Evolutionary conservation across 352 stramenopile genomes (phyloP).

Genomic region (Phytopythium kandeliae): DNA sequence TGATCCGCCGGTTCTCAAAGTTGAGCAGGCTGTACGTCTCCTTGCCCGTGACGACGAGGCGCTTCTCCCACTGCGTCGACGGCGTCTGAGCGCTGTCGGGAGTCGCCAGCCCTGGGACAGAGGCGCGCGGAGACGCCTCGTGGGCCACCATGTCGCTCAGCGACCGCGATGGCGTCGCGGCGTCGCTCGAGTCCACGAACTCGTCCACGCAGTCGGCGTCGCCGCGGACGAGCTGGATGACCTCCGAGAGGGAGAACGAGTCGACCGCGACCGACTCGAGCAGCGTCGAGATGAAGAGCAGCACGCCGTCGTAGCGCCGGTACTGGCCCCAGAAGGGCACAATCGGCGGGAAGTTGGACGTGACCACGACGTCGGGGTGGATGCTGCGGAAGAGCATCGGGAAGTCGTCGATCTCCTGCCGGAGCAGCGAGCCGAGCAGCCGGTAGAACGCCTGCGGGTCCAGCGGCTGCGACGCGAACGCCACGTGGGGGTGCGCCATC

Average conservation of each 20-base stretch:
- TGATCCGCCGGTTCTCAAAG: constrained; percentile 53
- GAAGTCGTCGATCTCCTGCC: constrained; percentile 70
- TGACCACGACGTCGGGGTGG: constrained; percentile 71
- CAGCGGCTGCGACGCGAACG: constrained; percentile 68
- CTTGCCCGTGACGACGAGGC: constrained; percentile 75
- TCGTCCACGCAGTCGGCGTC: constrained; percentile 63
- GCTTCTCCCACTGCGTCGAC: constrained; percentile 59
- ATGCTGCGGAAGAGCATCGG: constrained; percentile 73
- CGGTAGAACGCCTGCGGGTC: constrained; percentile 71
- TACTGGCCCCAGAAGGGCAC: constrained; percentile 86
- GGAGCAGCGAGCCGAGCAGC: constrained; percentile 53
- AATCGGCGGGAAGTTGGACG: constrained; percentile 81
- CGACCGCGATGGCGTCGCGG: constrained; percentile 19
- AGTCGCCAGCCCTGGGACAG: constrained; percentile 12
- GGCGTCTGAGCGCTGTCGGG: constrained; percentile 34
- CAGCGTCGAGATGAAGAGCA: constrained; percentile 80
- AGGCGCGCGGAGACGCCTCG: constrained; percentile 23
- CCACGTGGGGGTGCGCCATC: constrained; percentile 37
- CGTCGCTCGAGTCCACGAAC: constrained; percentile 22
- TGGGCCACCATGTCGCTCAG: constrained; percentile 20
- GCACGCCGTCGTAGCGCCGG: constrained; percentile 68
- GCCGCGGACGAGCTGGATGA: constrained; percentile 66
- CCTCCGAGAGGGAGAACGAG: constrained; percentile 63
- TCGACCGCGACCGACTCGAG: constrained; percentile 72
- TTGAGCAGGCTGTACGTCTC: constrained; percentile 74